Conservation (phyloP, 2,329 filamentous ascomycete genomes). For the Pleurostoma richardsiae region DNA sequence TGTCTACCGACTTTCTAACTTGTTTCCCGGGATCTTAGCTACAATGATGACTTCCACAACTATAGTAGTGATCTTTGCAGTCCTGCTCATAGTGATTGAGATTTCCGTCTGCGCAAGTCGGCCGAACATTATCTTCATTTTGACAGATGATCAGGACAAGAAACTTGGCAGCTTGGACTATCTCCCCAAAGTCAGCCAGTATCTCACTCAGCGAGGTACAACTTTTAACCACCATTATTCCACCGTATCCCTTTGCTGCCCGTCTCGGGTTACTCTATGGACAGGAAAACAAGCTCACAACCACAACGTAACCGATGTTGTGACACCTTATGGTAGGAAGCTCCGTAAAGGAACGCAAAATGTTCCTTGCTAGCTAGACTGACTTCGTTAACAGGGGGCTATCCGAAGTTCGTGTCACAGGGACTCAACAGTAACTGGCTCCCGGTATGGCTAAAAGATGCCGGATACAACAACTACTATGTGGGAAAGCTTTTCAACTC, state of each 20-base stretch:
- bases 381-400: slow-evolving; percentile 37
- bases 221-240: slow-evolving; percentile 55
- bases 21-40: too few species aligned
- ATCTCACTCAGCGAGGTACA: slow-evolving; percentile 50
- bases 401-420: slow-evolving; percentile 60
- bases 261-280: slow-evolving; percentile 55
- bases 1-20: too few species aligned
- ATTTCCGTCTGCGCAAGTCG: too few species aligned
- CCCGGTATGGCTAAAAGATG: slow-evolving; percentile 64
- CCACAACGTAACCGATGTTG: slow-evolving; percentile 59
- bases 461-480: slow-evolving; percentile 68
- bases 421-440: slow-evolving; percentile 64
- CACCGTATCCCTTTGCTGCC: slow-evolving; percentile 58
- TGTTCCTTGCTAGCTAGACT: neutral
- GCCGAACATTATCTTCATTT: slow-evolving; percentile 57
- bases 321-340: slow-evolving; percentile 47
- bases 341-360: neutral
- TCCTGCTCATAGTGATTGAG: too few species aligned
- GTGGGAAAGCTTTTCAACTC: slow-evolving; percentile 69
- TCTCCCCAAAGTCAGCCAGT: slow-evolving; percentile 48
- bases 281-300: slow-evolving; percentile 60
- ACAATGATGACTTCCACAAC: too few species aligned
- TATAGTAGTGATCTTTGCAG: too few species aligned
- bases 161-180: slow-evolving; percentile 55
- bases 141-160: slow-evolving; percentile 62